These are phyloP conservation scores for Annulohypoxylon stygium DNA, from an alignment of 495 filamentous ascomycete species.

Conservation along the genomic window DNA sequence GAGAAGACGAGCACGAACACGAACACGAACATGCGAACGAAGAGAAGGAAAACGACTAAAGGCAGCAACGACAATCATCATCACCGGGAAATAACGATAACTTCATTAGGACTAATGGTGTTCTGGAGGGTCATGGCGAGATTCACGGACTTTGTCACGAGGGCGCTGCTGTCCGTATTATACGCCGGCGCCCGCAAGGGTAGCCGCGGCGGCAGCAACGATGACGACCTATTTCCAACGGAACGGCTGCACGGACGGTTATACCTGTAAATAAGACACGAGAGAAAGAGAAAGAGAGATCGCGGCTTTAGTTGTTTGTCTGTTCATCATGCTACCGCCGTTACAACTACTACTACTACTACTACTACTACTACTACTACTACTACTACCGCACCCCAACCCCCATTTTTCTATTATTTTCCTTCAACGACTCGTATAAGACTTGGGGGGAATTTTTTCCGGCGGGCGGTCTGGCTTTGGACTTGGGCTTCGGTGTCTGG, in stretches of 20 bases:
- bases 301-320: neutral
- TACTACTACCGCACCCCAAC: neutral
- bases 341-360: neutral
- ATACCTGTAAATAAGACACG: slow-evolving; percentile 5
- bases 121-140: slow-evolving; percentile 42
- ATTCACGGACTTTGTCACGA: slow-evolving; percentile 24
- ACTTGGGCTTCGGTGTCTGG: neutral
- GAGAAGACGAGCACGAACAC: slow-evolving; percentile 16
- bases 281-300: neutral
- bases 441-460: neutral
- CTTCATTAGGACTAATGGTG: slow-evolving; percentile 38
- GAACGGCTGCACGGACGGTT: slow-evolving; percentile 11
- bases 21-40: neutral
- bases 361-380: neutral
- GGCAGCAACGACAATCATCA: neutral
- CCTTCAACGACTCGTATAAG: slow-evolving; percentile 1
- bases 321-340: neutral
- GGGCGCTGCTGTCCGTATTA: slow-evolving; percentile 15
- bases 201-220: neutral
- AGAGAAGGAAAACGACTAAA: neutral
- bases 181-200: neutral
- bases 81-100: neutral
- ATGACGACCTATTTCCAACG: neutral
- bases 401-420: neutral
- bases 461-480: no score